Base-by-base conservation (phyloP, 257 asterid species). In the Penstemon eatonii region DNA sequence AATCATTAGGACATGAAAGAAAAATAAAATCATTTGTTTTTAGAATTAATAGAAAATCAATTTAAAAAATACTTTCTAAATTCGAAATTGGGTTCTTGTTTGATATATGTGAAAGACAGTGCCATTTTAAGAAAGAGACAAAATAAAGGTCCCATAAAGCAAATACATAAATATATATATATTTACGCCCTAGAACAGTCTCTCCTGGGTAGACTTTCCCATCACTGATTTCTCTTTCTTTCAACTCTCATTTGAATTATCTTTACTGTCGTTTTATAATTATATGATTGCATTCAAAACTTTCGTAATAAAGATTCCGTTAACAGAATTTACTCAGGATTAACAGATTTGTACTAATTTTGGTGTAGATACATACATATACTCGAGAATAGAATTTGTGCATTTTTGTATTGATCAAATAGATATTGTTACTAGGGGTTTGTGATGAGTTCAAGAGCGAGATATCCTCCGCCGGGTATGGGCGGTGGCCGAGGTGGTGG, bases 401-500 rank as follows among this genome's bases (percentile, higher is more conserved):
- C 11, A 39, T 11, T 53, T 51, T 63, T 18, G 81, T 52, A 72
- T 71, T 63, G 73, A 57, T 63, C 56, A 45, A 60, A 54, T 55
- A 64, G 75, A 54, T 7, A 54, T 1, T 44, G 6, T 42, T 60
- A 36, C 50, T 79, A 80, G 85, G 66, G 89, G 58, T 77, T 70
- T 61, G 77, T n/a, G 83, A 92, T 92, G 98, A 80, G 78, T 84
- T 82, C 86, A 57, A 77, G 96, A 65, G 79, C 95, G 56, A 86
- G 98, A 68, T 89, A 86, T 80, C 98, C 95, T 68, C 92, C 95
- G 44, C 98, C 97, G 55, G 98, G 97, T 6, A 86, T 87, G 81
- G 89, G 90, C 47, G 96, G 85, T 5, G 92, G 81, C 63, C 75
- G 73, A 72, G 91, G 86, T 11, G 83, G 87, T 59, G 82, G 91